Base-by-base conservation (phyloP, 2,329 filamentous ascomycete genomes). In the Hortaea werneckii region DNA sequence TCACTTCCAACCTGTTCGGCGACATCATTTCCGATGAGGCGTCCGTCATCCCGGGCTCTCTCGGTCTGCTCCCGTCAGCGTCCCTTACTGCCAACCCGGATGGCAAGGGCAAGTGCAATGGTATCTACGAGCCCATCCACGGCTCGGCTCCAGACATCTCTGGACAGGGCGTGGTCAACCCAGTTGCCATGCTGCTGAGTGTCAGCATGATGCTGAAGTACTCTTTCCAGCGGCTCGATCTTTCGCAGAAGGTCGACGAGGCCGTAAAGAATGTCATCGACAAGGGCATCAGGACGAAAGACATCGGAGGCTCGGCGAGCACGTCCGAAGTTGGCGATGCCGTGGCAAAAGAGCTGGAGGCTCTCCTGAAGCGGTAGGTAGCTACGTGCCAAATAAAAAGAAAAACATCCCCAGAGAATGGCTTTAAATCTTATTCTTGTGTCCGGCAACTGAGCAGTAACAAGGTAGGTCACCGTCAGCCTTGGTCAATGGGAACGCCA, bases 51-150 rank as follows among this genome's bases (percentile, higher is more conserved):
- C 87, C 90, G 3, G 90, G 90, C 11, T 88, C 82, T 58, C 79
- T 96, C 57, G 90, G 92, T 29, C 73, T 96, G 54, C 71, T 95
- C 56, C 90, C 90, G 27, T 90, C 84, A 65, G 90, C 90, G 9
- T 92, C 84, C 67, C 71, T 96, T 63, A 85, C 82, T 54, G 87
- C 85, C 37, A 80, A 94, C 49, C 90, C 90, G 0, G 87, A 94
- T 65, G 86, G 86, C 45, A 85, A 87, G 74, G 78, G 74, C 58
- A 82, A 78, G 65, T 87, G 89, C 63, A 95, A 94, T 65, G 90
- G 88, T 58, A 95, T 96, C 61, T 98, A 95, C 66, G 90, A 96
- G 76, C 90, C 90, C 27, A 96, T 98, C 58, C 90, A 98, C 67
- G 89, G 87, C 87, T 92, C 86, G 40, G 90, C 90, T 13, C 90